A percentile compares a stretch with the other conserved stretches of the same genome.
These are phyloP conservation scores for Endoconidiophora polonica DNA, from an alignment of 2,329 filamentous ascomycete genomes.

Conservation along the genomic window DNA sequence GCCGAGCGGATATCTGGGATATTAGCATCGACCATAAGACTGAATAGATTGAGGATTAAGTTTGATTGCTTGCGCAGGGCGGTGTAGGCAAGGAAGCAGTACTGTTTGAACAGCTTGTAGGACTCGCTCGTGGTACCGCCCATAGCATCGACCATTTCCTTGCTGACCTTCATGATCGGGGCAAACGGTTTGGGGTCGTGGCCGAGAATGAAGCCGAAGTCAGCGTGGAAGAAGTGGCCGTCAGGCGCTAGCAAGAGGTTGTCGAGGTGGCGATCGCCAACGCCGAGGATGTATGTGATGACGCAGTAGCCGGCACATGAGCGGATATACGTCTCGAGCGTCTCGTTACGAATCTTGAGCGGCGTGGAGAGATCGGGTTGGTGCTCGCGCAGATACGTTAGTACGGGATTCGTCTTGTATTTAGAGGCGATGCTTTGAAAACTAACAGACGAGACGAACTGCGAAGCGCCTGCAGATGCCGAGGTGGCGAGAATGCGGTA, in stretches of 20 bases:
- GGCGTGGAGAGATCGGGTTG: constrained; percentile 74
- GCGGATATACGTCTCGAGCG: constrained; percentile 87
- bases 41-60: constrained; percentile 86
- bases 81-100: constrained; percentile 88
- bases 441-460: constrained; percentile 77
- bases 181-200: constrained; percentile 96
- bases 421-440: constrained; percentile 72
- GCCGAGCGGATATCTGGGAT: constrained; percentile 89
- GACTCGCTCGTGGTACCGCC: constrained; percentile 67
- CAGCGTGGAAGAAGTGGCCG: constrained; percentile 93
- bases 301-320: constrained; percentile 97
- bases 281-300: constrained; percentile 92
- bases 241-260: constrained; percentile 83
- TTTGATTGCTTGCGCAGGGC: constrained; percentile 80
- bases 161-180: constrained; percentile 88
- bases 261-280: constrained; percentile 89
- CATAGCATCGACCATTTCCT: constrained; percentile 98
- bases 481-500: constrained; percentile 94
- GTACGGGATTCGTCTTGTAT: constrained; percentile 55
- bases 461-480: constrained; percentile 73
- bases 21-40: constrained; percentile 92
- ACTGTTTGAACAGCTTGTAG: constrained; percentile 81
- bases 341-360: constrained; percentile 75
- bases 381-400: constrained; percentile 74
- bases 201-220: constrained; percentile 95